Evolutionary conservation across 495 filamentous ascomycete species (phyloP).

Genomic region (Penicillium samsonianum): DNA sequence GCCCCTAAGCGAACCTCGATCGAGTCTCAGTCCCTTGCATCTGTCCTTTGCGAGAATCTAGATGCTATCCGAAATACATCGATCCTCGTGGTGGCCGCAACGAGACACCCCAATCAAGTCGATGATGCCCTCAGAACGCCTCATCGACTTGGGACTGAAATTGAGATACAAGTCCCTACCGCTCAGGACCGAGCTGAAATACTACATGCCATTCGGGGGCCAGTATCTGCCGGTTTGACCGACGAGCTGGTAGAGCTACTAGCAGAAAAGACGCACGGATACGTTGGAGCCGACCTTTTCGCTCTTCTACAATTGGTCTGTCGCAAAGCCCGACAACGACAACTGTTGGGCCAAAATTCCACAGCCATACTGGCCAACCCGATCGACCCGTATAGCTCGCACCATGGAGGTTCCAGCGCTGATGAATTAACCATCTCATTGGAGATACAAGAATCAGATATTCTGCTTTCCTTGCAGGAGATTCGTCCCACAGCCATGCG

Average conservation of each 20-base stretch:
- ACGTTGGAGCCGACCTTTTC: constrained; percentile 65
- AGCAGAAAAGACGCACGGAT: constrained; percentile 65
- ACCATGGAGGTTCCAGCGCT: constrained; percentile 5
- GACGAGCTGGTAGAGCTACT: constrained; percentile 46
- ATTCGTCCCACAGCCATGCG: constrained; percentile 83
- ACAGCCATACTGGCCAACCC: not conserved
- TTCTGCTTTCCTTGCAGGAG: constrained; percentile 55
- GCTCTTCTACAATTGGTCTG: constrained; percentile 50
- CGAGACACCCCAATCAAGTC: constrained; percentile 72
- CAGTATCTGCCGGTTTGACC: constrained; percentile 29
- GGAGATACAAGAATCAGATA: constrained; percentile 49
- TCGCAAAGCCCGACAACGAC: constrained; percentile 43
- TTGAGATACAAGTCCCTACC: constrained; percentile 81
- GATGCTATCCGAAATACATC: constrained; percentile 43
- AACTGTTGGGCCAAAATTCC: constrained; percentile 20
- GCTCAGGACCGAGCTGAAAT: constrained; percentile 71
- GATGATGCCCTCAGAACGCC: constrained; percentile 68
- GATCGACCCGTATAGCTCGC: not conserved
- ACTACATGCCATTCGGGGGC: constrained; percentile 51
- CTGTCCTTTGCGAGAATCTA: constrained; percentile 46
- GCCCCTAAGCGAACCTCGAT: constrained; percentile 59
- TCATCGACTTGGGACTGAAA: constrained; percentile 66
- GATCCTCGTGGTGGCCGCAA: constrained; percentile 73
- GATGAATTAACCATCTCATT: constrained; percentile 22
- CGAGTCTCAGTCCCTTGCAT: constrained; percentile 39